Evolutionary conservation across 108 stramenopile species (phyloP), one percentile per base, ranked within the genome.

Genomic region (Heterococcus sp.): DNA sequence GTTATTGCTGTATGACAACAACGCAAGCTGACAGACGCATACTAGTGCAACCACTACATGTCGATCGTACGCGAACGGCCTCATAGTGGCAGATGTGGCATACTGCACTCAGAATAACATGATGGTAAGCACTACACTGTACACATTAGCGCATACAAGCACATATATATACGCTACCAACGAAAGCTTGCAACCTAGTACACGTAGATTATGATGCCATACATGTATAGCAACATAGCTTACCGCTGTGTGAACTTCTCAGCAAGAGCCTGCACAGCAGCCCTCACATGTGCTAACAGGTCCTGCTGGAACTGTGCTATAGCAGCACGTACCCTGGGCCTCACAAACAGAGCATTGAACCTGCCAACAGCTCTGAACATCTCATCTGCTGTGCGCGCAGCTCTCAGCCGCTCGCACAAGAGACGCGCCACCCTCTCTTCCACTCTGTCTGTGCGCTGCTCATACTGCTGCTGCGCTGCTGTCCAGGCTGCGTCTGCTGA

Each of bases 281-380:
- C 88, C 5, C 91, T 87, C 33, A 98, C 97, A 30, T 93, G 96
- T 35, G 87, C 87, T 65, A 98, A 95, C 28, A 98, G 90, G 69
- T 93, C 92, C 38, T 93, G 87, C 76, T 96, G 95, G 76, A 95
- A 96, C 88, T 95, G 93, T 73, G 96, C 93, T 65, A 97, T 93
- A 8, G 96, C 95, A 3, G 89, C 88, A 14, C 94, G 92, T 8
- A 98, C 71, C 64, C 77, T 66, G 38, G 94, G 92, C 27, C 97
- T 88, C 21, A 93, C 89, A 80, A 98, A 80, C 72, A 98, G 91
- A 21, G 94, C 94, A 78, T 96, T 96, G 88, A 98, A 98, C 27
- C 92, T 83, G 3, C 91, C 91, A 80, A 98, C 97, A 28, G 95
- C 94, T 2, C 92, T 86, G 87, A 98, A 98, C 95, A 96, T 97